Base-by-base conservation (phyloP, 495 filamentous ascomycete species). In the Hypoxylon lenormandii region DNA sequence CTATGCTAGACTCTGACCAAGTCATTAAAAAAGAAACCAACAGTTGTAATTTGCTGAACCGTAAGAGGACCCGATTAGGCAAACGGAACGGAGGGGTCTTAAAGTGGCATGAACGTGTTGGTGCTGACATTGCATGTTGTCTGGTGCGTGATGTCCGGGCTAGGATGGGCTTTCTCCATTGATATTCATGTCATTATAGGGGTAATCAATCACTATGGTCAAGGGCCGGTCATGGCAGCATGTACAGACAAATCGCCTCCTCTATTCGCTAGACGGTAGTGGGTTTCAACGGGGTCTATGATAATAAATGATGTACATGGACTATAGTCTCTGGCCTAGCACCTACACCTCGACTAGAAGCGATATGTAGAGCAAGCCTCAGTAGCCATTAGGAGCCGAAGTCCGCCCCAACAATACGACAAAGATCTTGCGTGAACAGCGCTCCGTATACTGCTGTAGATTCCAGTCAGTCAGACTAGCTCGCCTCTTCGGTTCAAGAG, bases 51-150 rank as follows among this genome's bases (percentile, higher is more conserved):
- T 52, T 42, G 61, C 51, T 36, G 22, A 57, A 22, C 18, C 45
- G 42, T 5, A 48, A 43, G 28, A 53, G 47, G 53, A 18, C 56
- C 62, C 47, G 53, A 66, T 71, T 62, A 63, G 62, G 62, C 52
- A 71, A 59, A 33, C 68, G 68, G 68, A 71, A 59, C 62, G 57
- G 58, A 66, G 42, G 45, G 16, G 37, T 53, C 52, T 63, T 47
- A 61, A 48, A 57, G 62, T 66, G 26, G 58, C 26, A 64, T 71
- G 52, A 37, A 54, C 28, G 23, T 18, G 57, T 58, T 58, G 62
- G 46, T 66, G 68, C 68, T 71, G 68, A 71, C 68, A 71, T 58
- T 70, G 67, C 67, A 70, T 57, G n/a, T 53, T 12, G 21, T 70
- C 51, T 50, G 40, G 51, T 38, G 50, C 51, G 52, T 16, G 21